phyloP scores from a whole-genome alignment of 371 early-diverging fungal genomes.

The Actinomucor elegans region DNA sequence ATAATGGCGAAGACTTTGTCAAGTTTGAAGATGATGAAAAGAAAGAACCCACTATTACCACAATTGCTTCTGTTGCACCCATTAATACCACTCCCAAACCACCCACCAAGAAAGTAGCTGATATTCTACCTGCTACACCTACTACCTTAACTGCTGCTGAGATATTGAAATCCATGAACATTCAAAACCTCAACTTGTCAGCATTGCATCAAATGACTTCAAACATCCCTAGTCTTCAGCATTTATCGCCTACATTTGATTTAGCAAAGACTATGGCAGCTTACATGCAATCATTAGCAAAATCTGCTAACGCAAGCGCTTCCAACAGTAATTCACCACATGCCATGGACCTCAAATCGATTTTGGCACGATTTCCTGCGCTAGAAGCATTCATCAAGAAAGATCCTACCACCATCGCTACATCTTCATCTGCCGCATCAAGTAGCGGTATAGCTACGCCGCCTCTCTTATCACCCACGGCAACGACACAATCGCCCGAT shows the following conservation, averaged over 20 bases:
- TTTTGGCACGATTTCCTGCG: conserved; percentile 41
- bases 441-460: conserved; percentile 1
- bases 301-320: conserved; percentile 18
- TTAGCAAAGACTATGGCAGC: conserved; percentile 37
- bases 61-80: not conserved
- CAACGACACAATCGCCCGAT: conserved; percentile 2
- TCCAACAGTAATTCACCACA: conserved; percentile 14
- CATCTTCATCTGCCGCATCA: not conserved
- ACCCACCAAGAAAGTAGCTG: conserved; percentile 9
- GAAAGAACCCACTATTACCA: conserved; percentile 5
- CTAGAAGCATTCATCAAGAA: conserved; percentile 44
- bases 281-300: conserved; percentile 39
- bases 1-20: conserved; percentile 44
- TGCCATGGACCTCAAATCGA: conserved; percentile 39
- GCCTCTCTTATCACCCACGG: not conserved
- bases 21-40: conserved; percentile 52
- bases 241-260: conserved; percentile 38
- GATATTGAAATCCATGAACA: conserved; percentile 32
- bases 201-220: conserved; percentile 46
- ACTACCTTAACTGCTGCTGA: conserved; percentile 25
- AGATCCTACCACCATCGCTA: conserved; percentile 16
- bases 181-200: conserved; percentile 40
- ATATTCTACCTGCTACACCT: conserved; percentile 12
- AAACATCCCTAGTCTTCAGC: conserved; percentile 36
- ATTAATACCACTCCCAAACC: conserved; percentile 1